Evolutionary conservation across 306 rosid species (phyloP).

Genomic region (Quercus robur): DNA sequence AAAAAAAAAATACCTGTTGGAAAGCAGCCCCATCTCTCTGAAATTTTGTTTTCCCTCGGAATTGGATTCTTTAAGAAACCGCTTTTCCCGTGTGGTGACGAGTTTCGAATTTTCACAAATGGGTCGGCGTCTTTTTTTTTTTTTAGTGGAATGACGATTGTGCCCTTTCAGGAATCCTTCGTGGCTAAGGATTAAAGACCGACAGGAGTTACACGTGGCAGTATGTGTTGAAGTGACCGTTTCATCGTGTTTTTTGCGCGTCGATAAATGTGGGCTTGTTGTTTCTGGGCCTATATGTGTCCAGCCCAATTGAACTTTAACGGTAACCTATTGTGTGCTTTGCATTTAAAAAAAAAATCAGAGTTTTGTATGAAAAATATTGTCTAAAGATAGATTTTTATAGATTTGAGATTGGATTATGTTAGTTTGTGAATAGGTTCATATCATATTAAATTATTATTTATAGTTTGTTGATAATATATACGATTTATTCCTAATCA

Average conservation of each 20-base stretch:
- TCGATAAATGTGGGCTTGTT: background rate
- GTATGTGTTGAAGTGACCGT: background rate
- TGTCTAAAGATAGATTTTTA: no score
- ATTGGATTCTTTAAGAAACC: background rate
- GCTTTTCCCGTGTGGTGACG: no score
- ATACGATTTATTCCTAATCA: no score
- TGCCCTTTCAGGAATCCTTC: conserved; percentile 2
- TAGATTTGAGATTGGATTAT: no score
- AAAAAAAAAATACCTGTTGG: conserved; percentile 49
- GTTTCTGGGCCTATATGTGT: background rate
- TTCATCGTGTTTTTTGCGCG: background rate
- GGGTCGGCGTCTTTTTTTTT: no score
- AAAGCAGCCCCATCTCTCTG: conserved; percentile 60
- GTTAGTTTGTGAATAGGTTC: no score
- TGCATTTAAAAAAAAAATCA: no score
- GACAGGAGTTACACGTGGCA: conserved; percentile 4
- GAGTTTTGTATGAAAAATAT: no score
- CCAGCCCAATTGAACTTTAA: background rate
- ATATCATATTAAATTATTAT: no score
- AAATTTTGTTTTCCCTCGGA: background rate
- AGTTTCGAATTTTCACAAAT: background rate
- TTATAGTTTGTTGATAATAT: no score
- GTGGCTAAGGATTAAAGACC: conserved; percentile 6
- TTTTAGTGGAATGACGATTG: background rate
- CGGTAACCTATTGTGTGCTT: no score